A percentile compares a stretch with the other conserved stretches of the same genome.
Evolutionary conservation across 2,329 filamentous ascomycete species (phyloP).

Genomic region (Sporothrix globosa): DNA sequence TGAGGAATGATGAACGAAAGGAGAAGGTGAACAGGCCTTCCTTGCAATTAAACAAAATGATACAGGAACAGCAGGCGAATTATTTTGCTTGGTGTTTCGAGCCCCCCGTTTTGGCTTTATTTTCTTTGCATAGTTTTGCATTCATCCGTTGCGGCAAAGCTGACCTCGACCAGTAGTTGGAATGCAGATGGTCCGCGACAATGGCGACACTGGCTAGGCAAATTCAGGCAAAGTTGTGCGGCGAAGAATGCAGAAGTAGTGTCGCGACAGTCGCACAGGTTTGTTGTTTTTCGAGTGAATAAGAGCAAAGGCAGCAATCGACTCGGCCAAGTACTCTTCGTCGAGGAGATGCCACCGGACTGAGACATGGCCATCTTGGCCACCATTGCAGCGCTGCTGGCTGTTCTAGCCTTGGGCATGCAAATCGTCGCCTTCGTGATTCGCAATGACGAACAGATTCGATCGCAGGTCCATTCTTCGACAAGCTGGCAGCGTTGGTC

Average conservation of each 20-base stretch:
- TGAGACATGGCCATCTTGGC: constrained; percentile 28
- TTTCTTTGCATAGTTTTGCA: not conserved
- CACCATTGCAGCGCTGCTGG: constrained; percentile 7
- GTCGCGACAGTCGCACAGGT: not conserved
- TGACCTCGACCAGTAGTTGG: not conserved
- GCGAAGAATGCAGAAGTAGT: not conserved
- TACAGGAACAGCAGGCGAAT: not conserved
- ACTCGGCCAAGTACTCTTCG: not conserved
- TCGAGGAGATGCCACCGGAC: not conserved
- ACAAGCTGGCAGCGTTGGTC: not conserved
- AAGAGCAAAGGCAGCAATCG: not conserved
- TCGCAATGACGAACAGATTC: not conserved
- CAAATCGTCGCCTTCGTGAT: not conserved
- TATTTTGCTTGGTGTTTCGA: not conserved
- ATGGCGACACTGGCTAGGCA: not conserved
- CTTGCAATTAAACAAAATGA: not conserved
- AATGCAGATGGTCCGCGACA: not conserved
- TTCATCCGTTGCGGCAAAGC: constrained; percentile 12
- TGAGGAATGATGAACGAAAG: not conserved
- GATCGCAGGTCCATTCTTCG: too few relatives aligned
- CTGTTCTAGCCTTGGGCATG: constrained; percentile 1
- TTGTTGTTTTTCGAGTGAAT: not conserved
- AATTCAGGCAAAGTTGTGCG: not conserved
- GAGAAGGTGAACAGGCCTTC: not conserved
- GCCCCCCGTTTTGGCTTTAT: not conserved